Percentiles rank a stretch among this genome's conserved stretches.
Conservation (phyloP, 1,284 basidiomycete species). For the Mycena citricolor region DNA sequence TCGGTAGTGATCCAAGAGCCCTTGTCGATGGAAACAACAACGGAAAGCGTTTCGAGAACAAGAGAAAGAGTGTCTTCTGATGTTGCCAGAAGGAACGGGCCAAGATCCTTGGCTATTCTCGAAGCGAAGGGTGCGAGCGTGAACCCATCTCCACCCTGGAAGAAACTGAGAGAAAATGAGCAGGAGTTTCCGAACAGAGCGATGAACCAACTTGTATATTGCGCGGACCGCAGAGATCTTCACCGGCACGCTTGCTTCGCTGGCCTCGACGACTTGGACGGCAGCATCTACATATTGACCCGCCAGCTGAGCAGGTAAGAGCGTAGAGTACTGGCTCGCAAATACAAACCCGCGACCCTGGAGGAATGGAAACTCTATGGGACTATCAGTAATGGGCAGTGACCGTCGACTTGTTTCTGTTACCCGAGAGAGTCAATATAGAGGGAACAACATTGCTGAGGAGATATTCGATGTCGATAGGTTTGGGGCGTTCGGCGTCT, state of each 20-base stretch:
- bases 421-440: conserved; percentile 66
- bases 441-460: conserved; percentile 81
- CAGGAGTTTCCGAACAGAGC: conserved; percentile 4
- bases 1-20: conserved; percentile 68
- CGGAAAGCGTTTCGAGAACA: conserved; percentile 82
- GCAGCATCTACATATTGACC: conserved; percentile 87
- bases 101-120: conserved; percentile 79
- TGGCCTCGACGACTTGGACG: conserved; percentile 78
- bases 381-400: conserved; percentile 2
- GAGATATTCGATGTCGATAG: conserved; percentile 76
- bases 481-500: conserved; percentile 58
- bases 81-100: conserved; percentile 79
- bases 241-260: conserved; percentile 73
- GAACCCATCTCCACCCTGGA: conserved; percentile 58
- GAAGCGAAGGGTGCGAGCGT: conserved; percentile 65
- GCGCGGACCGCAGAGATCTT: conserved; percentile 94
- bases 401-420: conserved; percentile 27
- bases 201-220: conserved; percentile 69
- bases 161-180: conserved; percentile 52
- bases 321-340: conserved; percentile 83
- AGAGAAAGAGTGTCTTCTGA: conserved; percentile 90
- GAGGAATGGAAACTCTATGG: conserved; percentile 79
- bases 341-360: conserved; percentile 96
- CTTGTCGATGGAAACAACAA: conserved; percentile 74
- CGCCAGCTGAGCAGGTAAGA: conserved; percentile 70